Conservation (phyloP, 116 monocot genomes). For the Phalaenopsis hybrid region DNA sequence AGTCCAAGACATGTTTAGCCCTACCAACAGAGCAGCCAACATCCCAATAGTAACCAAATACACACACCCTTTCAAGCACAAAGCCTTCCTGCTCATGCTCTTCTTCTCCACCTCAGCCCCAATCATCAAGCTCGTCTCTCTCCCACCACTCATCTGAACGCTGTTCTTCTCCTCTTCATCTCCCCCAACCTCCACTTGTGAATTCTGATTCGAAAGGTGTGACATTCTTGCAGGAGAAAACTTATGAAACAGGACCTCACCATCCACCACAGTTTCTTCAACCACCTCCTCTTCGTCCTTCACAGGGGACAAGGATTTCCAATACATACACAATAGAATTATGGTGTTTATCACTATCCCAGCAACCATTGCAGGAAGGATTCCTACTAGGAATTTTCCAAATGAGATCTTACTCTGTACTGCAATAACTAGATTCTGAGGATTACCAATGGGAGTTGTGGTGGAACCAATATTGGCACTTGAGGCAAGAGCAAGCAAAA, state of each 20-base stretch:
- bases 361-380: conserved; percentile 5
- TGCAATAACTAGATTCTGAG: conserved; percentile 3
- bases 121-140: not conserved
- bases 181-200: not conserved
- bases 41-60: not conserved
- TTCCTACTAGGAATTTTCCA: conserved; percentile 1
- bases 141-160: not conserved
- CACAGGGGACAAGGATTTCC: not conserved
- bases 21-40: not conserved
- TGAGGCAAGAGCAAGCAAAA: conserved; percentile 4
- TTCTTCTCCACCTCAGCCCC: not conserved
- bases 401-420: conserved; percentile 7
- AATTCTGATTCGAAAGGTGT: not conserved
- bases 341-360: conserved; percentile 3
- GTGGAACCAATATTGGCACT: conserved; percentile 6
- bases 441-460: conserved; percentile 6
- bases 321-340: conserved; percentile 4
- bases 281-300: not conserved
- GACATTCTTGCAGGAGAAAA: conserved; percentile 10
- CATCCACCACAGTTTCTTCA: not conserved
- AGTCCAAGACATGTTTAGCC: conserved; percentile 1
- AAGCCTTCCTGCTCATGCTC: not conserved
- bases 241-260: not conserved
- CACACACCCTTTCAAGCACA: conserved; percentile 3
- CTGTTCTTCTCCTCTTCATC: not conserved